Evolutionary conservation across 164 flowering plant genomes (phyloP).

Genomic region (grape (Vitis vinifera)): DNA sequence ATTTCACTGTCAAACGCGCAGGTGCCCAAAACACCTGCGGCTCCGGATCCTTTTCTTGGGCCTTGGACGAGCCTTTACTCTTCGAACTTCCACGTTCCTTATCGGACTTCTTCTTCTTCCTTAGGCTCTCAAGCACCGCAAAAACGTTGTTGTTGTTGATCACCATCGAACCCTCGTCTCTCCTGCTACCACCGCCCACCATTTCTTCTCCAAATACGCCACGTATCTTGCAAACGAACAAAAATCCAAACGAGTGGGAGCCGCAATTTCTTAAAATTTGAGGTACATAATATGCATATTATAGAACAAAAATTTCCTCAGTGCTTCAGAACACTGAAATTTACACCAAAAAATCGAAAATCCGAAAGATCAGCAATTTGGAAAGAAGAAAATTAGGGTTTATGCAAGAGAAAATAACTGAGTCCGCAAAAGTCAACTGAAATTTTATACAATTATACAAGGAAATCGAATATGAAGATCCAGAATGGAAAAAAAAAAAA

Average conservation of each 20-base stretch:
- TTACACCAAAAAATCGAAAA: neutral
- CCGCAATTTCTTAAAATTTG: neutral
- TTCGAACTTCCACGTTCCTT: slow-evolving; percentile 47
- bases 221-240: neutral
- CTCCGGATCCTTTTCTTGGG: slow-evolving; percentile 41
- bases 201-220: slow-evolving; percentile 8
- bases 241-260: neutral
- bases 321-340: neutral
- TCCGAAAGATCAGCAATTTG: too few species aligned
- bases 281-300: too few species aligned
- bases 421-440: too few species aligned
- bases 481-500: too few species aligned
- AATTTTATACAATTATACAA: too few species aligned
- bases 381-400: too few species aligned
- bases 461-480: too few species aligned
- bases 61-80: slow-evolving; percentile 48
- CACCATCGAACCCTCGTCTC: slow-evolving; percentile 40
- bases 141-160: slow-evolving; percentile 43
- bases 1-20: slow-evolving; percentile 57
- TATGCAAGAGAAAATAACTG: neutral
- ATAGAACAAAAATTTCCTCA: too few species aligned
- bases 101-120: slow-evolving; percentile 51
- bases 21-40: slow-evolving; percentile 77
- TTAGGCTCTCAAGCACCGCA: slow-evolving; percentile 40
- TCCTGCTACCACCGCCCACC: slow-evolving; percentile 44